Evolutionary conservation across 2,329 filamentous ascomycete species (phyloP), one percentile per base, ranked within the genome.

Genomic region (Ustulina deusta): DNA sequence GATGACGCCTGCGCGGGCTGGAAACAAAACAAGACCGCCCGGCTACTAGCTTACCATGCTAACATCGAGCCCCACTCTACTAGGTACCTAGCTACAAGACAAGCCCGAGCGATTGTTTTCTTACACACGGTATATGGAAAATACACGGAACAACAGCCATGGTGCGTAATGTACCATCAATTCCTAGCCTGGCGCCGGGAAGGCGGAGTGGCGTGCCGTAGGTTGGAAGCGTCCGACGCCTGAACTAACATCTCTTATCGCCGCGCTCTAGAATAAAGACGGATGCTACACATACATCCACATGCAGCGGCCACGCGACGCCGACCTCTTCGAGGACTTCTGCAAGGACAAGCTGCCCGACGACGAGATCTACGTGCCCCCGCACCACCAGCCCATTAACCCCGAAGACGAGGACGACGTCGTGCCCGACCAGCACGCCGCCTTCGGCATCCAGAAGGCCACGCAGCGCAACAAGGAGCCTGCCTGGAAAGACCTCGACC

Each of bases 381-480:
- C 89, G 7, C 88, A 93, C 69, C 89, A 94, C 77, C 92, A 93
- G 78, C 93, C 93, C 46, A 85, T 94, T 76, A 95, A 96, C 78
- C 93, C 93, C 0, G 93, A 96, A 79, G 93, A 96, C 78, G 92
- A 96, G 80, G 93, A 96, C 76, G 93, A 96, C 76, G 91, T 96
- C 3, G 93, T 96, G 4, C 93, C 93, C 0, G 92, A 96, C 79
- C 93, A 96, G 81, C 93, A 96, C 77, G 93, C 93, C 13, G 93
- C 93, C 0, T 96, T 96, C 78, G 93, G 93, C 44, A 96, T 97
- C 74, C 89, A 93, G 79, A 87, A 91, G 72, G 93, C 93, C 10
- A 94, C 92, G 17, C 91, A 93, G 81, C 86, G 87, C 71, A 85
- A 84, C 73, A 87, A 86, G 74, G 91, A 94, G 80, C 85, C 91